Conservation (phyloP, 768 basidiomycete species). For the Mycena olivaceomarginata region DNA sequence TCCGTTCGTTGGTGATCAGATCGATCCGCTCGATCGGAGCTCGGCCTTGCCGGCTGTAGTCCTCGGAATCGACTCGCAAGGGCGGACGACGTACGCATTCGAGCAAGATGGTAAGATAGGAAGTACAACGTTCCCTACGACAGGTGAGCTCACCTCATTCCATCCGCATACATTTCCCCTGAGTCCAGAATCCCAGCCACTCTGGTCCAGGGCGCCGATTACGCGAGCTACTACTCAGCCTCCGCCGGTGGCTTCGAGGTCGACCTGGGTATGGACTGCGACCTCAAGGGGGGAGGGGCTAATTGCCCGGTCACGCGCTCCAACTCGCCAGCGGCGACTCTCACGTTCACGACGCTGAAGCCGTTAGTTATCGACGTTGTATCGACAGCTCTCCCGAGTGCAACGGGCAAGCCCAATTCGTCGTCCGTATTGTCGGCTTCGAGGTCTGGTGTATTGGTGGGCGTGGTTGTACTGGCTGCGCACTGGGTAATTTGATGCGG, state of each 20-base stretch:
- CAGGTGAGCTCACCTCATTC: neutral
- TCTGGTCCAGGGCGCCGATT: neutral
- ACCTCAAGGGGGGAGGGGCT: neutral
- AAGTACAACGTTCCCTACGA: neutral
- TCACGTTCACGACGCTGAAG: neutral
- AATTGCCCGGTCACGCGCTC: neutral
- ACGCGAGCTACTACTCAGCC: neutral
- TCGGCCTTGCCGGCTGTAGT: conserved; percentile 8
- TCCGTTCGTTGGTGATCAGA: neutral
- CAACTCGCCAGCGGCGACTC: neutral
- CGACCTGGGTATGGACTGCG: neutral
- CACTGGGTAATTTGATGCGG: neutral
- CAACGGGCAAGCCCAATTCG: neutral
- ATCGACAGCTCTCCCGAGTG: neutral
- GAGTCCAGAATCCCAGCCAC: neutral
- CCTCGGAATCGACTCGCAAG: conserved; percentile 30
- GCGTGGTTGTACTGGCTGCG: neutral
- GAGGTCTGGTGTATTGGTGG: neutral
- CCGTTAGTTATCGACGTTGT: conserved; percentile 1
- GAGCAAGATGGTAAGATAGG: neutral
- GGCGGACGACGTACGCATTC: conserved; percentile 27
- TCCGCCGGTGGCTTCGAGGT: neutral
- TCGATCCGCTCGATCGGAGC: too few relatives aligned
- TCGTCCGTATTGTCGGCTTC: neutral
- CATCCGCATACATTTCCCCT: neutral